Evolutionary conservation across 495 filamentous ascomycete genomes (phyloP).

Genomic region (Xylaria acuta): DNA sequence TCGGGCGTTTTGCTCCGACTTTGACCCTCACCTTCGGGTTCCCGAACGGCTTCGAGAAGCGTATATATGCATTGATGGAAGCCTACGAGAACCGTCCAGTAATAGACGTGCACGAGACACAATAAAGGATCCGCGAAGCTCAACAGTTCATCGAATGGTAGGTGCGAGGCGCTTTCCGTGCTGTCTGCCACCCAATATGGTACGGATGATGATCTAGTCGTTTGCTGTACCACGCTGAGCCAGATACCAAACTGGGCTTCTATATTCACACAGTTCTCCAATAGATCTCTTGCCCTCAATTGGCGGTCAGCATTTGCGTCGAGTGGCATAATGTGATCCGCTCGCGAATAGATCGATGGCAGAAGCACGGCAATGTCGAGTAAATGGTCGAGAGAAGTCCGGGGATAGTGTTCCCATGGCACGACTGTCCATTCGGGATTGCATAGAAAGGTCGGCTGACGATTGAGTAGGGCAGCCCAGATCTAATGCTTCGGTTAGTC

Average conservation of each 20-base stretch:
- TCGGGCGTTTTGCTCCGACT: neutral
- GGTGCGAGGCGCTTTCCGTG: constrained; percentile 24
- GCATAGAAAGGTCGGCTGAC: constrained; percentile 50
- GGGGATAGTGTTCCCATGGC: constrained; percentile 52
- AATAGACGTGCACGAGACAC: constrained; percentile 47
- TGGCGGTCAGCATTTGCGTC: constrained; percentile 41
- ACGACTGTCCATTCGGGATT: constrained; percentile 51
- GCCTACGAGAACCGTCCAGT: constrained; percentile 48
- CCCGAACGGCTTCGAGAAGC: constrained; percentile 45
- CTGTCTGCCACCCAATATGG: constrained; percentile 36
- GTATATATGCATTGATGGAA: constrained; percentile 48
- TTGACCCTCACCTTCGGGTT: constrained; percentile 31
- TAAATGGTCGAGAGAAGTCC: constrained; percentile 50
- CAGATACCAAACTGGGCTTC: constrained; percentile 50
- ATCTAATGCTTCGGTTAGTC: constrained; percentile 44
- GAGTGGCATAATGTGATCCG: constrained; percentile 41
- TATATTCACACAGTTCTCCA: constrained; percentile 48
- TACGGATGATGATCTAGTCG: constrained; percentile 27
- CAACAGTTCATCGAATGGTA: constrained; percentile 46
- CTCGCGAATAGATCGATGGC: constrained; percentile 45
- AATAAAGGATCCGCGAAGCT: constrained; percentile 42
- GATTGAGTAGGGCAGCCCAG: constrained; percentile 50
- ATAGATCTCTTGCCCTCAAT: constrained; percentile 48
- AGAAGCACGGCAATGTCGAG: constrained; percentile 50
- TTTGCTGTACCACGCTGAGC: constrained; percentile 40